These are phyloP conservation scores for Fusarium beomiforme DNA, from an alignment of 2,329 filamentous ascomycete genomes.

Conservation along the genomic window DNA sequence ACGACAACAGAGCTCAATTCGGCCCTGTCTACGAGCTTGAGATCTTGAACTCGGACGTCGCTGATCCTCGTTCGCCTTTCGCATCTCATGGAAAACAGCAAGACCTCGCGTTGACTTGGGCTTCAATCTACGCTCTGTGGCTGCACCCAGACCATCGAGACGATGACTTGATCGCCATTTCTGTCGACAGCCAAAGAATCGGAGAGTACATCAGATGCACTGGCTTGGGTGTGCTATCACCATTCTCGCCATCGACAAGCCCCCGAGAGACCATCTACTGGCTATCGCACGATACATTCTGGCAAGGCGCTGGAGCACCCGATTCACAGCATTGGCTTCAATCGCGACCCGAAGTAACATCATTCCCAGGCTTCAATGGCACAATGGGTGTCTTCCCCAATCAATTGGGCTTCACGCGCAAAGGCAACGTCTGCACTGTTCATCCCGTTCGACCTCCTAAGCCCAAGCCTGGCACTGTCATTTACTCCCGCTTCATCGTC, in stretches of 20 bases:
- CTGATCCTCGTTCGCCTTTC: slow-evolving; percentile 1
- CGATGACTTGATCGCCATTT: slow-evolving; percentile 12
- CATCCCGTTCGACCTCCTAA: slow-evolving; percentile 42
- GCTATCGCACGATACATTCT: slow-evolving; percentile 38
- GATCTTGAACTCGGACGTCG: slow-evolving; percentile 4
- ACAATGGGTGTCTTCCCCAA: slow-evolving; percentile 37
- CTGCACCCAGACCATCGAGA: slow-evolving; percentile 16
- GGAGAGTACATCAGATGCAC: slow-evolving; percentile 20
- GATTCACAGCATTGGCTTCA: slow-evolving; percentile 40
- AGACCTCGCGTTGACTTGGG: slow-evolving; percentile 9
- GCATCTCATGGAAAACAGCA: background rate
- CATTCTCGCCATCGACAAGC: background rate
- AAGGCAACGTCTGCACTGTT: slow-evolving; percentile 44
- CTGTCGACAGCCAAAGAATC: slow-evolving; percentile 2
- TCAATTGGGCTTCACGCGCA: slow-evolving; percentile 40
- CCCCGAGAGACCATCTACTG: slow-evolving; percentile 22
- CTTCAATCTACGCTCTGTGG: slow-evolving; percentile 23
- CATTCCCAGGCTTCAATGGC: slow-evolving; percentile 39
- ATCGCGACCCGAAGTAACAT: slow-evolving; percentile 36
- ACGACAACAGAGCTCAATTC: slow-evolving; percentile 11
- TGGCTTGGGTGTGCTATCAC: slow-evolving; percentile 8
- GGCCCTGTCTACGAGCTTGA: slow-evolving; percentile 7
- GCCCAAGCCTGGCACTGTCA: slow-evolving; percentile 35
- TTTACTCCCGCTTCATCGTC: slow-evolving; percentile 43
- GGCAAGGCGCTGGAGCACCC: slow-evolving; percentile 42